Evolutionary conservation across 768 basidiomycete species (phyloP), one percentile per base, ranked within the genome.

Genomic region (Panellus pusillus): DNA sequence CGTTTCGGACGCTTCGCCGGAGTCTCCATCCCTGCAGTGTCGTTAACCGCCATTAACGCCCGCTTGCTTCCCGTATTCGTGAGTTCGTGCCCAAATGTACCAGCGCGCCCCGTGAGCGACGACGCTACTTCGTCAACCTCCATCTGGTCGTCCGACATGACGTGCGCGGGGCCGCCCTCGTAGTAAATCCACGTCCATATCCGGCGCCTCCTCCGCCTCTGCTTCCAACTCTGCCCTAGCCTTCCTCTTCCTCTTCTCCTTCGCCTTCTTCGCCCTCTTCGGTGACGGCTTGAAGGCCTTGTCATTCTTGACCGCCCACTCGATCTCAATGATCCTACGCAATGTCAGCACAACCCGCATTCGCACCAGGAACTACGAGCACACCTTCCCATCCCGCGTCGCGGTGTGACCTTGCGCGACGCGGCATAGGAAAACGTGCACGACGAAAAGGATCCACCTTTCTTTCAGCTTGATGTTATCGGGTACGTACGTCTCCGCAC

Each of bases 391-490:
- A 32, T 38, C 45, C 40, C 17, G 17, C 24, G 24, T 24, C 24
- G 24, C 24, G 24, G 50, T 42, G 42, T 45, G 28, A 1, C 40
- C 15, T 19, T 66, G 67, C 49, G 77, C 79, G 66, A 80, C 61
- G 70, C 77, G 77, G 76, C 78, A 78, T 67, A 84, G 71, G 66
- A 84, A 85, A 66, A 86, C 79, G 69, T 83, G 74, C 66, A 84
- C 69, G 69, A 86, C 71, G 69, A 84, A 86, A 75, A 82, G 78
- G 77, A 84, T 84, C 80, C 79, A 92, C 91, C 91, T 88, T 78
- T 89, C 89, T 80, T 85, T 83, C 44, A 93, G 78, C 68, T 90
- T 92, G 70, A 82, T 68, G 65, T 93, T 93, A 53, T 91, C 87
- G n/a, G 91, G 91, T 44, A 91, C 89, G 60, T 91, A 92, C 6